These are phyloP conservation scores for Quercus wislizeni DNA, from an alignment of 306 rosid genomes.

Conservation along the genomic window DNA sequence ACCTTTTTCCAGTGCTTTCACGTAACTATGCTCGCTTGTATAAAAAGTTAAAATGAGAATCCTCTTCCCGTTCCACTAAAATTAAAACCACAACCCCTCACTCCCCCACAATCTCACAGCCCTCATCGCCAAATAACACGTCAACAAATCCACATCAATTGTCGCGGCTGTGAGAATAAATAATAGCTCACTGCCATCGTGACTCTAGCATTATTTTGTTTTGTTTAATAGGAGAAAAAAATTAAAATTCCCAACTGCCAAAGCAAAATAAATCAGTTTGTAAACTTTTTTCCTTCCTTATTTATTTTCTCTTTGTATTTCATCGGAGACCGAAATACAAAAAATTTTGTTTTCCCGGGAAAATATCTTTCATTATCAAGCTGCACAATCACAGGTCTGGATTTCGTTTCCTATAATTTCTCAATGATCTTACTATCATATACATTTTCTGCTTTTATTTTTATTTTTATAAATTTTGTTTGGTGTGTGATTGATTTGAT, in stretches of 20 bases:
- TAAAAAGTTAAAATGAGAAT: not conserved
- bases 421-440: not conserved
- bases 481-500: not conserved
- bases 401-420: not conserved
- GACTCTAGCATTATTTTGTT: not conserved
- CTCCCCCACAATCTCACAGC: not conserved
- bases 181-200: not conserved
- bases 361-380: constrained; percentile 3
- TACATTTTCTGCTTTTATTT: not conserved
- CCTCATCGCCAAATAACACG: not conserved
- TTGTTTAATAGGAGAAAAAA: not conserved
- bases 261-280: constrained; percentile 32
- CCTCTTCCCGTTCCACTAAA: not conserved
- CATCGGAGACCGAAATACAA: constrained; percentile 29
- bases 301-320: constrained; percentile 9
- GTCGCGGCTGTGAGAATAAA: not conserved
- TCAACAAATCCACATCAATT: not conserved
- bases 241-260: constrained; percentile 36
- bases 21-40: constrained; percentile 21
- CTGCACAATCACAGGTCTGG: constrained; percentile 27
- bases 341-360: constrained; percentile 27
- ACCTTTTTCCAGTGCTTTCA: not conserved
- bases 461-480: not conserved
- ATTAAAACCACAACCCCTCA: not conserved
- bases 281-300: constrained; percentile 7